phyloP scores from a whole-genome alignment of 352 stramenopile species.

The Phytophthora fragariaefolia region DNA sequence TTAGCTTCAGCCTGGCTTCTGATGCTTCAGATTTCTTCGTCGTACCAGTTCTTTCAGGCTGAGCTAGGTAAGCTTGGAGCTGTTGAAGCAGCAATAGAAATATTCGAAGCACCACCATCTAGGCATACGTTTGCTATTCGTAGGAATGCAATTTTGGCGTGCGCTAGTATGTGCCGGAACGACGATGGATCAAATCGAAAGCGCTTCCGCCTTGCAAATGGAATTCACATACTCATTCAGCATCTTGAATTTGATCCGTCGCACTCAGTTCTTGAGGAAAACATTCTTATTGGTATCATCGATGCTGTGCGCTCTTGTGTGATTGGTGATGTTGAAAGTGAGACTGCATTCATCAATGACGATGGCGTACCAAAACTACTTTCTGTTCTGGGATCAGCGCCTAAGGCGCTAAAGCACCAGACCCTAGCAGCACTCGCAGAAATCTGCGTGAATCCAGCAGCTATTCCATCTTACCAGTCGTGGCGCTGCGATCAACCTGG shows the following conservation, averaged over 20 bases:
- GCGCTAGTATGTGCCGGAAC: constrained; percentile 60
- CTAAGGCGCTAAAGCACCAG: constrained; percentile 69
- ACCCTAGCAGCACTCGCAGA: constrained; percentile 67
- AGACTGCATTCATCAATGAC: constrained; percentile 62
- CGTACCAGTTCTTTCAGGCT: constrained; percentile 44
- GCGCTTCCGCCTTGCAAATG: constrained; percentile 58
- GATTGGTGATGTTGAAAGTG: constrained; percentile 57
- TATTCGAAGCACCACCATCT: constrained; percentile 54
- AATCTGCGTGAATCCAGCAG: constrained; percentile 74
- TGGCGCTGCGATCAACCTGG: constrained; percentile 64
- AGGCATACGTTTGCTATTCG: constrained; percentile 67
- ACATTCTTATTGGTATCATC: constrained; percentile 68
- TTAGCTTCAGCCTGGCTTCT: constrained; percentile 60
- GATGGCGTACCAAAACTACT: constrained; percentile 71
- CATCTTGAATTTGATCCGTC: constrained; percentile 58
- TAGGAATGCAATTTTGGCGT: constrained; percentile 67
- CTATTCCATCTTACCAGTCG: constrained; percentile 66
- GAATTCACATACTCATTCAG: constrained; percentile 49
- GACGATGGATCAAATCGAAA: constrained; percentile 56
- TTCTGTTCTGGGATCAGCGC: constrained; percentile 54
- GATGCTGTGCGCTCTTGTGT: constrained; percentile 74
- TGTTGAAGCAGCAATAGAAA: constrained; percentile 58
- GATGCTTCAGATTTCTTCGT: constrained; percentile 52
- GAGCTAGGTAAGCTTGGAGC: constrained; percentile 53
- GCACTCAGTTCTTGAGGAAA: constrained; percentile 69